Percentiles rank a stretch among this genome's conserved stretches.
Conservation (phyloP, 2,329 filamentous ascomycete species). For the Aspergillus puulaauensis region DNA sequence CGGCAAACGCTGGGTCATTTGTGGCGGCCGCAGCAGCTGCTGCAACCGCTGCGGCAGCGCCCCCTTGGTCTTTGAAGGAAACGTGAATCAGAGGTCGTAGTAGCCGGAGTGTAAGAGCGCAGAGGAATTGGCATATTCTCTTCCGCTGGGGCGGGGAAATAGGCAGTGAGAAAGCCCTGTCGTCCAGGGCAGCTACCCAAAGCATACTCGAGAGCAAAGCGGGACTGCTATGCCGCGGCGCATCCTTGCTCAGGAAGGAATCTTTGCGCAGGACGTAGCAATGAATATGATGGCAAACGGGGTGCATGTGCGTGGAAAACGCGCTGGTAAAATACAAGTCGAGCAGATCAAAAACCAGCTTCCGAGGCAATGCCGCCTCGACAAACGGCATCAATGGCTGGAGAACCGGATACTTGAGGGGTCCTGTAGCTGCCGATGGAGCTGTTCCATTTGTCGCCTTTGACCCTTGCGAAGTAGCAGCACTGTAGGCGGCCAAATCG, state of each 20-base stretch:
- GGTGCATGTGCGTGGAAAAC: conserved; percentile 82
- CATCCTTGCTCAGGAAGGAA: conserved; percentile 79
- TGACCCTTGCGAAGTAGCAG: conserved; percentile 54
- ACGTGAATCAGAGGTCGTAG: conserved; percentile 84
- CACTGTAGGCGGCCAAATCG: conserved; percentile 30
- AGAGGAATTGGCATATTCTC: conserved; percentile 82
- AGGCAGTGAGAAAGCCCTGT: conserved; percentile 82
- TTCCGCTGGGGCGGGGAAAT: conserved; percentile 77
- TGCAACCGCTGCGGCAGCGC: conserved; percentile 33
- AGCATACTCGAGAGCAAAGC: conserved; percentile 89
- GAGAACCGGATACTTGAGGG: conserved; percentile 77
- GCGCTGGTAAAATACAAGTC: conserved; percentile 91
- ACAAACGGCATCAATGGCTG: conserved; percentile 80
- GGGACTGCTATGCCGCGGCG: conserved; percentile 77
- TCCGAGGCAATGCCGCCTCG: conserved; percentile 71
- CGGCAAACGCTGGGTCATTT: conserved; percentile 48
- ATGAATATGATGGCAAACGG: conserved; percentile 85
- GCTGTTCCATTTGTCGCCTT: conserved; percentile 56
- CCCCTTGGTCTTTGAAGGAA: conserved; percentile 52
- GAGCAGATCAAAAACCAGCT: conserved; percentile 81
- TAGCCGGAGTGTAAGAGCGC: conserved; percentile 80
- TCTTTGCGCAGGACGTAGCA: conserved; percentile 86
- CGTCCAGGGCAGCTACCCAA: conserved; percentile 95
- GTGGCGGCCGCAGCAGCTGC: conserved; percentile 6
- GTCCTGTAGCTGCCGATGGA: conserved; percentile 31